Percentiles rank a stretch among this genome's conserved stretches.
These are phyloP conservation scores for Stenocarpella maydis DNA, from an alignment of 2,329 filamentous ascomycete genomes.

Conservation along the genomic window DNA sequence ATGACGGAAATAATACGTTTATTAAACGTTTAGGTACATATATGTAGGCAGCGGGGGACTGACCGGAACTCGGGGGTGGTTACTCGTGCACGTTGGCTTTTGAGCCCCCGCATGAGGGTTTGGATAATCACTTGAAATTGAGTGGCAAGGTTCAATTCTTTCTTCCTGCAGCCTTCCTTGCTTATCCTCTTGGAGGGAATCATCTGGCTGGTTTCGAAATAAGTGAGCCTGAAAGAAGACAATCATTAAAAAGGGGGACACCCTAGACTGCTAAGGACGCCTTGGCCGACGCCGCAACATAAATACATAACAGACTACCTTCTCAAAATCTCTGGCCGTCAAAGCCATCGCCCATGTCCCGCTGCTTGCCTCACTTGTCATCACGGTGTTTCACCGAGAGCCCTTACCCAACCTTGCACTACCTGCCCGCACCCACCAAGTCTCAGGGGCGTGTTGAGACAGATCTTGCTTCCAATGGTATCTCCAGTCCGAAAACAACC, in stretches of 20 bases:
- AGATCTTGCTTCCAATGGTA: constrained; percentile 23
- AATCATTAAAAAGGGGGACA: constrained; percentile 15
- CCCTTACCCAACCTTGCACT: background rate
- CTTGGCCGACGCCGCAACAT: constrained; percentile 8
- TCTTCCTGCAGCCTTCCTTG: background rate
- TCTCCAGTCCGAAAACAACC: constrained; percentile 18
- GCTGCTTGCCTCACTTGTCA: background rate
- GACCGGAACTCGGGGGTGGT: background rate
- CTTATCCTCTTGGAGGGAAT: background rate
- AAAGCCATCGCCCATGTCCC: background rate
- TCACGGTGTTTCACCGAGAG: background rate
- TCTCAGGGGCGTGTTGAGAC: background rate
- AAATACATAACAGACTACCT: constrained; percentile 17
- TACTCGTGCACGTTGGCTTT: background rate
- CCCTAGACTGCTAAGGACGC: constrained; percentile 12
- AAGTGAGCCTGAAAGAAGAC: background rate
- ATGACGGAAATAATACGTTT: background rate
- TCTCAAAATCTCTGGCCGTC: constrained; percentile 4
- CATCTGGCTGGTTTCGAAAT: background rate
- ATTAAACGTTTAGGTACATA: background rate
- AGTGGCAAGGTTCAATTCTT: background rate
- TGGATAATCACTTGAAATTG: background rate
- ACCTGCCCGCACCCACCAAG: background rate
- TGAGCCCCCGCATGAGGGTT: background rate
- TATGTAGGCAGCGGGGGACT: background rate